Evolutionary conservation across 108 stramenopile species (phyloP), one percentile per base, ranked within the genome.

Genomic region (Cyclotella cryptica): DNA sequence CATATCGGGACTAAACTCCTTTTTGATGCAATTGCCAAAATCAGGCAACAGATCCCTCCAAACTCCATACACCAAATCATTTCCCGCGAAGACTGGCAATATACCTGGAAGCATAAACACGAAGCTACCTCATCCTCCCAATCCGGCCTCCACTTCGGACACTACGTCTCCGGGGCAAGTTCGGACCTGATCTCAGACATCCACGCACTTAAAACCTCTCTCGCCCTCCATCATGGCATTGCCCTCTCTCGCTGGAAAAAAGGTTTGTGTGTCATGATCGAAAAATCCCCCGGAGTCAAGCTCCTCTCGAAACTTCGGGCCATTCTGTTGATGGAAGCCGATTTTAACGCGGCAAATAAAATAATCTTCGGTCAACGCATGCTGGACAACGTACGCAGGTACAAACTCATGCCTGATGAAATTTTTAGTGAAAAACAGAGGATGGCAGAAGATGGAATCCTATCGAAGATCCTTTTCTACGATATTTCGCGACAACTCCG

Each of bases 321-420:
- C 5, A 75, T 75, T 28, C 53, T 75, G 9, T 28, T 75, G 15
- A 75, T 75, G 74, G 74, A 75, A 29, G 74, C 65, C 9, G 74
- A 75, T 53, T 75, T 63, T 52, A 75, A 75, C 64, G 19, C 54
- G 5, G n/a, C 21, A 13, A 63, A 74, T 24, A 74, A 74, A 59
- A 28, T 45, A 8, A 52, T 64, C 18, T 74, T 27, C 27, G 62
- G 72, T n/a, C 22, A 40, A 6, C 63, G 73, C 10, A 74, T 74
- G 73, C 0, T 74, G 63, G 40, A 74, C 53, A 64, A 74, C 35
- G 73, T 53, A 0, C 14, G 73, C 40, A 19, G 8, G 19, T 53
- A 53, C 43, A 53, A 53, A 3, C 47, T 74, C 7, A 74, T 74
- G 61, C 35, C 30, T 54, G 73, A 64, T 10, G 73, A 74, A 54